phyloP scores from a whole-genome alignment of 495 filamentous ascomycete species.

The Podospora fimiseda region DNA sequence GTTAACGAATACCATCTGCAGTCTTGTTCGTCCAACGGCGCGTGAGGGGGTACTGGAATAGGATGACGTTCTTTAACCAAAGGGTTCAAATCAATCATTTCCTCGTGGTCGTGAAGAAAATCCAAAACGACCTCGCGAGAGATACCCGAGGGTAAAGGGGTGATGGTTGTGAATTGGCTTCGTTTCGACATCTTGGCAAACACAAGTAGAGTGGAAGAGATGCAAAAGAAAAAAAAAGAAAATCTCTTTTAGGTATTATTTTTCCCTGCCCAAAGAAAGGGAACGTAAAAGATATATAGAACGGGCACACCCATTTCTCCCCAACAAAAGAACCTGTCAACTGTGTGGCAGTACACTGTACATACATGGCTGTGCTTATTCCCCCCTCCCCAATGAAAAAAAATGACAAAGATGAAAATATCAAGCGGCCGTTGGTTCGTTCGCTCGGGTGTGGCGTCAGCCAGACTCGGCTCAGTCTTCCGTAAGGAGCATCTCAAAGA shows the following conservation, averaged over 20 bases:
- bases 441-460: not conserved
- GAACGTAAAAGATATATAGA: too few species aligned
- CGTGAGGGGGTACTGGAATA: slow-evolving; percentile 55
- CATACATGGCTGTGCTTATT: too few species aligned
- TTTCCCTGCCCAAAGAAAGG: too few species aligned
- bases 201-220: not conserved
- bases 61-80: slow-evolving; percentile 63
- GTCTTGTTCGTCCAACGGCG: slow-evolving; percentile 57
- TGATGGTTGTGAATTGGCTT: slow-evolving; percentile 61
- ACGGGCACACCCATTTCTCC: too few species aligned
- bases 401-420: not conserved
- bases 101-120: slow-evolving; percentile 63
- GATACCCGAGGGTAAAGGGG: slow-evolving; percentile 61
- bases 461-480: not conserved
- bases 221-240: not conserved
- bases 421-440: not conserved
- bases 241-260: not conserved
- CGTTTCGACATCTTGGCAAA: slow-evolving; percentile 44
- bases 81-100: slow-evolving; percentile 79
- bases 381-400: too few species aligned
- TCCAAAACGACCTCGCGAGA: slow-evolving; percentile 59
- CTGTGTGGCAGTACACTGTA: too few species aligned
- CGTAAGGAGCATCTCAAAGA: too few species aligned
- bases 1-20: slow-evolving; percentile 67
- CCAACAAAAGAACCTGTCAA: not conserved